Percentiles rank a stretch among this genome's conserved stretches.
Conservation (phyloP, 768 basidiomycete species). For the Lentinula detonsa region DNA sequence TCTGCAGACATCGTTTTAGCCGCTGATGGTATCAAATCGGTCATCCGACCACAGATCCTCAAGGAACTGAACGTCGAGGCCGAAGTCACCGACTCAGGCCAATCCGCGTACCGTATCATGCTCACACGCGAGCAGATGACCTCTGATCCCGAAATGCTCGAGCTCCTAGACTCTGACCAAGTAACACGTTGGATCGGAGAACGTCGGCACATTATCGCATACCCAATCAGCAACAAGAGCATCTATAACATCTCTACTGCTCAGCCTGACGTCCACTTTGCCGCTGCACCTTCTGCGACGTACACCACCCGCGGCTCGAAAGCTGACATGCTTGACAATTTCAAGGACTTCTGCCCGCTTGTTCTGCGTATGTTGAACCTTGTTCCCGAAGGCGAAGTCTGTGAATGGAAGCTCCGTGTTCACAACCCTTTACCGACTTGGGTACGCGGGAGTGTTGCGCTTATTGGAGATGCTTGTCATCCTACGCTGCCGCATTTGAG, state of each 20-base stretch:
- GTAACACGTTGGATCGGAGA: constrained; percentile 32
- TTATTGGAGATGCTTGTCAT: constrained; percentile 33
- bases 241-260: constrained; percentile 32
- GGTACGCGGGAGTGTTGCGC: constrained; percentile 25
- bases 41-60: constrained; percentile 24
- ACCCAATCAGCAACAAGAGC: constrained; percentile 27
- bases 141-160: constrained; percentile 26
- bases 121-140: constrained; percentile 21
- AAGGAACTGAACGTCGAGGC: constrained; percentile 20
- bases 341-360: constrained; percentile 26
- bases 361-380: constrained; percentile 27
- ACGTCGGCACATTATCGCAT: constrained; percentile 28
- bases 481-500: constrained; percentile 12
- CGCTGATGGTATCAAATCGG: constrained; percentile 31
- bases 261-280: constrained; percentile 30
- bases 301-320: constrained; percentile 29
- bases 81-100: constrained; percentile 26
- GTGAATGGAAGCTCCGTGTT: constrained; percentile 33
- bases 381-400: constrained; percentile 26
- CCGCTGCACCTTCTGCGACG: constrained; percentile 20
- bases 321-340: constrained; percentile 26
- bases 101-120: constrained; percentile 32
- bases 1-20: constrained; percentile 28
- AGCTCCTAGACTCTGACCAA: constrained; percentile 21
- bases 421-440: constrained; percentile 30